Evolutionary conservation across 371 early-diverging fungal genomes (phyloP), one percentile per base, ranked within the genome.

Genomic region (Sporodiniella umbellata): DNA sequence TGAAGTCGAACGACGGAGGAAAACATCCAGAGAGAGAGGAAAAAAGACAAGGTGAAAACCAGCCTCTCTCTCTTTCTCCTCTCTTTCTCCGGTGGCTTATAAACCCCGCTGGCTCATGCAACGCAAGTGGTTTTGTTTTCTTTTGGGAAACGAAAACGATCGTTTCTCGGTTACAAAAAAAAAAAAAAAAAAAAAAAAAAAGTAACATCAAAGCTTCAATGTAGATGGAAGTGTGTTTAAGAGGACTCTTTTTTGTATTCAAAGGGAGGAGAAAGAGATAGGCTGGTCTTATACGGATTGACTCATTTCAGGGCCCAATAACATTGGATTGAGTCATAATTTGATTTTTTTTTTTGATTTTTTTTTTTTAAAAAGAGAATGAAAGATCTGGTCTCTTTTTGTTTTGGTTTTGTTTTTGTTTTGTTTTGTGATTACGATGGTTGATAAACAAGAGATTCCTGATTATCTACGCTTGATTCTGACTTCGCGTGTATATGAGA

Each of bases 391-490:
- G 10, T 12, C 12, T 31, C 15, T 35, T 8, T n/a, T 35, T 35
- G 8, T 35, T 35, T 11, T 35, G 11, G 8, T 4, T 35, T 6
- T 3, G 5, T n/a, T 10, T 26, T 40, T 54, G 40, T 42, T 42
- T 42, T 42, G 28, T 33, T 30, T 22, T 48, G 31, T 28, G 4
- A 15, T 26, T 18, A 8, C 23, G 7, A 15, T 37, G 23, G 23
- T 28, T 28, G 30, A 28, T 7, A 10, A 28, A 28, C 7, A 28
- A 37, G 55, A 46, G 19, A 42, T 64, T 2, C 87, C 87, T 2
- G 96, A 95, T 70, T 97, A 97, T 70, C 71, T 97, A 38, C 84
- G 86, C 33, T 60, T 95, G 68, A 94, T 94, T 55, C 81, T 97
- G 50, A 93, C 89, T 7, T 89, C 96, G 1, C 85, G 88, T 18